Evolutionary conservation across 768 basidiomycete genomes (phyloP), one percentile per base, ranked within the genome.

Genomic region (Psilocybe subaeruginosa): DNA sequence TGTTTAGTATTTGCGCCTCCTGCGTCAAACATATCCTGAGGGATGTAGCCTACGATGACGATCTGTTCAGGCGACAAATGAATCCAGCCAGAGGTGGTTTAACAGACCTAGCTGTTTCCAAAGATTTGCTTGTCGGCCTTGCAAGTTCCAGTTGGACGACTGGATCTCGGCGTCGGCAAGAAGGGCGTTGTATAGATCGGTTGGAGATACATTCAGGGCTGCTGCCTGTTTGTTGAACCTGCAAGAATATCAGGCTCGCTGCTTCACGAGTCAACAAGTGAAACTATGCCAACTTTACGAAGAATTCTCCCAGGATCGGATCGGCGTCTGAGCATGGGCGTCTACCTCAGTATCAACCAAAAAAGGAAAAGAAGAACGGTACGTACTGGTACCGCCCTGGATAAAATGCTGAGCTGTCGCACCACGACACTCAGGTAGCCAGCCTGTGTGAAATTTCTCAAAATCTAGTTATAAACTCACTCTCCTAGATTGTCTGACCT

Each of bases 351-450:
- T n/a, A 37, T 11, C 29, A 8, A 45, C 2, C 17, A 30, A 46
- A 29, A 0, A 33, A 29, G 8, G 12, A 11, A n/a, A 23, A 35
- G 27, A n/a, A 9, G 62, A n/a, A 7, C 4, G 1, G 12, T 48
- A 78, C 85, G 59, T 67, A 87, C 86, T 82, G 64, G 84, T 87
- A 30, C 86, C 86, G 11, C 86, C 86, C 68, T 88, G 86, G 43
- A 85, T 81, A 46, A 73, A 84, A 41, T 82, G 81, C 73, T 75
- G 75, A 5, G 74, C 76, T 4, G 84, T 83, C 3, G 85, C 80
- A 49, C 82, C 82, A 56, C 87, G 80, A 65, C 86, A 87, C 70
- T 89, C 86, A 4, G 87, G 87, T 4, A 89, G 76, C 86, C 86
- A 89, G 4, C 87, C 86, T 88, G 33, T 35, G 6, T 35, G 6